These are phyloP conservation scores for Cryphonectria japonica DNA, from an alignment of 2,329 filamentous ascomycete species.

Conservation along the genomic window DNA sequence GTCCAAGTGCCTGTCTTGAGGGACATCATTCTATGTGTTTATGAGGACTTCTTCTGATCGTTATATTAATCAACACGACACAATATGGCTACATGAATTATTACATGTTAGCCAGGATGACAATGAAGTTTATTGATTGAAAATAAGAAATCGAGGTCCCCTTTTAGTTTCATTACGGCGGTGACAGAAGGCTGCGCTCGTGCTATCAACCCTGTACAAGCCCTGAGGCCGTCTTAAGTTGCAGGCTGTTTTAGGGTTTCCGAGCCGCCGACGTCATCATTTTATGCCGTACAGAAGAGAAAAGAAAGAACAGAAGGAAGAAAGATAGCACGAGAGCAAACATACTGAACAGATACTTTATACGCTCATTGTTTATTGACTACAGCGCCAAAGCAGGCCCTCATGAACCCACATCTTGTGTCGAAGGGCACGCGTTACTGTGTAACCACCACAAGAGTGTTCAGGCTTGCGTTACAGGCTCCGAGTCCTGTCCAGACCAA, in stretches of 20 bases:
- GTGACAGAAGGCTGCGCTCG: not conserved
- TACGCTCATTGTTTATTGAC: not conserved
- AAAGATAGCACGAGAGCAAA: not conserved
- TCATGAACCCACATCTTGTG: not conserved
- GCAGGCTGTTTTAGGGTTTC: not conserved
- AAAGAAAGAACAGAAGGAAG: not conserved
- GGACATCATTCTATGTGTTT: too few relatives aligned
- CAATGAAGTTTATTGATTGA: not conserved
- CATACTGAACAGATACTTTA: not conserved
- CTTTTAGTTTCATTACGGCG: not conserved
- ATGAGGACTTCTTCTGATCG: not conserved
- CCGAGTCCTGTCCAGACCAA: not conserved
- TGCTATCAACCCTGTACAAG: too few relatives aligned
- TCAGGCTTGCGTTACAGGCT: not conserved
- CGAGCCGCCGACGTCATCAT: constrained; percentile 12
- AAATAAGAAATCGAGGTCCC: not conserved
- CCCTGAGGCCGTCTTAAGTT: too few relatives aligned
- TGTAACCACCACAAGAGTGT: not conserved
- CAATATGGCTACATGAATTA: not conserved
- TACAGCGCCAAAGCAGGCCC: not conserved
- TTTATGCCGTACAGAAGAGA: not conserved
- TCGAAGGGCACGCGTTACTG: not conserved
- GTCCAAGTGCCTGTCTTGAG: not conserved
- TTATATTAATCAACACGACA: not conserved
- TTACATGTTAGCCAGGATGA: not conserved